Evolutionary conservation across 2,329 filamentous ascomycete genomes (phyloP).

Genomic region (Colletotrichum euphorbiae): DNA sequence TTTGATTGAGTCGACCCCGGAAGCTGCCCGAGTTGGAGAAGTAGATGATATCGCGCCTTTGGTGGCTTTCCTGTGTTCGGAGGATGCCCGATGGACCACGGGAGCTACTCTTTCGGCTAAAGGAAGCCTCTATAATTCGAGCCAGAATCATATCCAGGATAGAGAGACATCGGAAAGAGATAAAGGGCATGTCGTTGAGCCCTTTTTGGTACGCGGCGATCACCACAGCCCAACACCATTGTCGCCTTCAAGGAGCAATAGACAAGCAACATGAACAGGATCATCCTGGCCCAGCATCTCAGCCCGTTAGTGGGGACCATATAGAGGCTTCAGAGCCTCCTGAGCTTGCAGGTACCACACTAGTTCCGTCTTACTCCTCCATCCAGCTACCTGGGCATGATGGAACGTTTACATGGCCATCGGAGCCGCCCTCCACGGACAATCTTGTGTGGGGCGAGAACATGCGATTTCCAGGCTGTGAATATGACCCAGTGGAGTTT

Average conservation of each 20-base stretch:
- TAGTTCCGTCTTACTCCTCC: not conserved
- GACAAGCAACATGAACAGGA: not conserved
- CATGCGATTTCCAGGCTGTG: not conserved
- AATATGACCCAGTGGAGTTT: constrained; percentile 2
- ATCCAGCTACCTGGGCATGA: not conserved
- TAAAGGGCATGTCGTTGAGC: too few relatives aligned
- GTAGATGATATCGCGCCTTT: constrained; percentile 48
- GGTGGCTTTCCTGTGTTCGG: constrained; percentile 47
- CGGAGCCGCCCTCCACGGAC: not conserved
- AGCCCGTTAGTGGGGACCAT: not conserved
- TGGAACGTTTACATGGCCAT: not conserved
- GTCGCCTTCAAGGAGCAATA: too few relatives aligned
- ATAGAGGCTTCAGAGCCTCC: not conserved
- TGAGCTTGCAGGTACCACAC: not conserved
- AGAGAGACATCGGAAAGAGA: too few relatives aligned
- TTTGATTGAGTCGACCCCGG: constrained; percentile 48
- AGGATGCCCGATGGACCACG: constrained; percentile 47
- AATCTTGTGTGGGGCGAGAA: not conserved
- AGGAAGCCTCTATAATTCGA: constrained; percentile 44
- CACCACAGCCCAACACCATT: too few relatives aligned
- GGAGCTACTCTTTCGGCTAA: constrained; percentile 46
- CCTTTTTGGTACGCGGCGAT: too few relatives aligned
- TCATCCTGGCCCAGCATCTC: not conserved
- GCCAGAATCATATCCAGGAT: not conserved
- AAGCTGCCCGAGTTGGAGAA: constrained; percentile 46